Evolutionary conservation across 352 stramenopile species (phyloP), one percentile per base, ranked within the genome.

Genomic region (Phytopythium oedochilum): DNA sequence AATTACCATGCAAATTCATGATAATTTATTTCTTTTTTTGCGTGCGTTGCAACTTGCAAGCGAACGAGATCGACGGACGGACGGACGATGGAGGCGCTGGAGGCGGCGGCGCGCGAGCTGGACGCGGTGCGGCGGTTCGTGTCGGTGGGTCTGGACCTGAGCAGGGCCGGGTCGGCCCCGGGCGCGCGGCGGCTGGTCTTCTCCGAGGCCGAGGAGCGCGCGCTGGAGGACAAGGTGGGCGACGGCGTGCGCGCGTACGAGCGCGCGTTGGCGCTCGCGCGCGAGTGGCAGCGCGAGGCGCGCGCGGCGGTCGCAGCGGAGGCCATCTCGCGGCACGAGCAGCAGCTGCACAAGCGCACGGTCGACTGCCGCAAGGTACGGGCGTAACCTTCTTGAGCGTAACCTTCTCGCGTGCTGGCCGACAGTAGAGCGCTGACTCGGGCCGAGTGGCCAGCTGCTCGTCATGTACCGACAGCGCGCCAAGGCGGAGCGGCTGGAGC

Each of bases 401-500:
- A n/a, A n/a, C n/a, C n/a, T n/a, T n/a, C n/a, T n/a, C n/a, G n/a
- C n/a, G n/a, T n/a, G n/a, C n/a, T n/a, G n/a, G n/a, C n/a, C n/a
- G n/a, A n/a, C n/a, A n/a, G n/a, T n/a, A n/a, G n/a, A n/a, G n/a
- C n/a, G n/a, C n/a, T n/a, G n/a, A n/a, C n/a, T n/a, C n/a, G n/a
- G 29, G 29, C 29, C 29, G 29, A 10, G 5, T 34, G 29, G 5
- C 29, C 60, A 83, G 73, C 32, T 73, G 14, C 65, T 90, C 2
- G 65, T 89, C 55, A 61, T 67, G 45, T 91, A 90, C 61, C 67
- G 73, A 12, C 68, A 89, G 34, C 71, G 74, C 36, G 77, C 77
- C 17, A 89, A 89, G 60, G 34, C 61, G 15, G 73, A 88, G 64
- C 66, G 79, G 7, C 50, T 86, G 18, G 71, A 87, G 42, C 71